Evolutionary conservation across 495 filamentous ascomycete species (phyloP).

Genomic region (Jackrogersella multiformis): DNA sequence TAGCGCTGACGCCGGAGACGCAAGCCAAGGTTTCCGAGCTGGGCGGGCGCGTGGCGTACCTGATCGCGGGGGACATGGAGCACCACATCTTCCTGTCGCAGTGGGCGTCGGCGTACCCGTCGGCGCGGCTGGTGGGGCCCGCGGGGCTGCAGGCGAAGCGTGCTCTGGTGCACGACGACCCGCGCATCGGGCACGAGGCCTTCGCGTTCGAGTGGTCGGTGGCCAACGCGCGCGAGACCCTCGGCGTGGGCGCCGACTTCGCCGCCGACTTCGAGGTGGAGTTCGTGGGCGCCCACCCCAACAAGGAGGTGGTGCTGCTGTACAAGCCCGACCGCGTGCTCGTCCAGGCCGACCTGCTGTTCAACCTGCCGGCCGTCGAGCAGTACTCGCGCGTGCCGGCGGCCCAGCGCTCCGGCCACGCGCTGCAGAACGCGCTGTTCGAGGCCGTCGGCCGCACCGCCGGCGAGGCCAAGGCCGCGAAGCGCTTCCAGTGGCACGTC

Average conservation of each 20-base stretch:
- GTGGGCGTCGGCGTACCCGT: constrained; percentile 86
- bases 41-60: constrained; percentile 79
- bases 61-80: constrained; percentile 86
- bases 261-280: constrained; percentile 87
- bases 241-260: constrained; percentile 77
- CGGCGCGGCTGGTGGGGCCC: constrained; percentile 80
- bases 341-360: constrained; percentile 91
- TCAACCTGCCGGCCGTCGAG: constrained; percentile 88
- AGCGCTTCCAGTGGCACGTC: constrained; percentile 84
- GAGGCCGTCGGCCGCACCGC: constrained; percentile 65
- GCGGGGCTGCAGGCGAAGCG: constrained; percentile 90
- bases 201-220: constrained; percentile 72
- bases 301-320: constrained; percentile 86
- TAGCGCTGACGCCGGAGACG: constrained; percentile 81
- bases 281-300: constrained; percentile 80
- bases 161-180: constrained; percentile 59
- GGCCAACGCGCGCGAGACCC: constrained; percentile 42
- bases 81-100: constrained; percentile 90
- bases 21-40: constrained; percentile 70
- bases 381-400: constrained; percentile 75
- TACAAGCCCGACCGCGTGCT: constrained; percentile 83
- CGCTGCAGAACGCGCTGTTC: constrained; percentile 72
- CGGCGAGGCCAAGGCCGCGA: constrained; percentile 75
- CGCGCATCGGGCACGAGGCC: constrained; percentile 71
- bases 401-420: constrained; percentile 62